Evolutionary conservation across 1,139 yeast species (phyloP), one percentile per base, ranked within the genome.

Genomic region (Protomyces macrosporus): DNA sequence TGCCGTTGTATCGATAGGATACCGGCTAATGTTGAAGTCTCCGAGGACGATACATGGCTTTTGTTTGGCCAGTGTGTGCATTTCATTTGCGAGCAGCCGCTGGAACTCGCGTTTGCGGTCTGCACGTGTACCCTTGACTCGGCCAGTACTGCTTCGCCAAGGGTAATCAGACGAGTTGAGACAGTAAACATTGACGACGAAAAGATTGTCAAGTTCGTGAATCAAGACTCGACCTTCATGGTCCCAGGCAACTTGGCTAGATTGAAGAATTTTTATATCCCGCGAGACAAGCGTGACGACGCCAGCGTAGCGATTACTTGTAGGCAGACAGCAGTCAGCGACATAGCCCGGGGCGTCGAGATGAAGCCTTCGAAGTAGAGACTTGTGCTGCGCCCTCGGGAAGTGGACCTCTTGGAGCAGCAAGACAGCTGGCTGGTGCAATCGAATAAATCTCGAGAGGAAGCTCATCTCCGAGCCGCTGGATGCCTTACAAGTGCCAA

Each of bases 141-240:
- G 16, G n/a, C 56, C 62, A 7, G 55, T 58, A 9, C 52, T 42
- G 23, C 51, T 56, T 39, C 45, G 32, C 52, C 36, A 58, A 32
- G 55, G 56, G 34, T 58, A 39, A 6, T 58, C 62, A 16, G 55
- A 52, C 34, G 53, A 45, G 35, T 58, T 58, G 14, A 52, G 56
- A 34, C 62, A 51, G 30, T 58, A 58, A 6, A 58, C 62, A 52
- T 58, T 58, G 62, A 51, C 33, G 34, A 58, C 34, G 34, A 30
- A 30, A 33, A 58, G 40, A 6, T 34, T 40, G 5, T 33, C 52
- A 10, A 58, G n/a, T n/a, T 39, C 34, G 30, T 40, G 34, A 12
- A 58, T 52, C 40, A 55, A 39, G 10, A 58, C 45, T 10, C 62
- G 62, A 30, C 62, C 62, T 42, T 58, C 62, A n/a, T 58, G 51